A percentile compares a stretch with the other conserved stretches of the same genome.
Evolutionary conservation across 2,329 filamentous ascomycete genomes (phyloP).

Genomic region (Fusarium papillatum): DNA sequence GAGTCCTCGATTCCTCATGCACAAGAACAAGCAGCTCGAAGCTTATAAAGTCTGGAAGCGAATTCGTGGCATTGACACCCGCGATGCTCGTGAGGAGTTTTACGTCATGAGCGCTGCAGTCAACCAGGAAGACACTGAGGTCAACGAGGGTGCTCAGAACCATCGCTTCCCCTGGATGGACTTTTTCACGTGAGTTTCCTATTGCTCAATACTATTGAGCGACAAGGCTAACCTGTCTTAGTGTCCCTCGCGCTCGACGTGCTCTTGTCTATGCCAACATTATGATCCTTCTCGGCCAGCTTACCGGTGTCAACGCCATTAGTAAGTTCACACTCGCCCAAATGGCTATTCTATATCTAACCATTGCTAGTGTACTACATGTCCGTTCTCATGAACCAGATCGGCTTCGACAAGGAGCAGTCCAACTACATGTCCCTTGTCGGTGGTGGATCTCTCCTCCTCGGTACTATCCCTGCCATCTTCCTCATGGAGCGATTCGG

Average conservation of each 20-base stretch:
- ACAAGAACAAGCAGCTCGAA: conserved; percentile 65
- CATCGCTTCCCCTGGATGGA: conserved; percentile 78
- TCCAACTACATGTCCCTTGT: conserved; percentile 83
- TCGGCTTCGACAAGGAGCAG: conserved; percentile 74
- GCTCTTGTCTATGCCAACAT: conserved; percentile 77
- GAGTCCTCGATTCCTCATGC: conserved; percentile 77
- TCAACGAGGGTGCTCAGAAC: conserved; percentile 64
- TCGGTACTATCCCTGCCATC: conserved; percentile 78
- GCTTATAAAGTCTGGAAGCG: conserved; percentile 78
- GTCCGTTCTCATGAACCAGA: conserved; percentile 74
- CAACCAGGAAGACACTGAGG: conserved; percentile 66
- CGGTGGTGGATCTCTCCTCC: conserved; percentile 74
- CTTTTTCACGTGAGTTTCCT: conserved; percentile 69
- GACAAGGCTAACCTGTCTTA: not conserved
- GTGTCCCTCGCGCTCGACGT: conserved; percentile 73
- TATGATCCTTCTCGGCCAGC: conserved; percentile 78
- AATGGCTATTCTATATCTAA: not conserved
- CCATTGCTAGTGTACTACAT: conserved; percentile 73
- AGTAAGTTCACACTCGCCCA: not conserved
- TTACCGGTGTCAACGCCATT: conserved; percentile 79
- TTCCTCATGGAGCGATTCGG: conserved; percentile 81
- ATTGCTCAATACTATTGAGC: not conserved
- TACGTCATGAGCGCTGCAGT: conserved; percentile 79
- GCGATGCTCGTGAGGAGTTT: conserved; percentile 77
- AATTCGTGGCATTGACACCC: conserved; percentile 71